These are phyloP conservation scores for Gremmenia infestans DNA, from an alignment of 2,329 filamentous ascomycete species.

Conservation along the genomic window DNA sequence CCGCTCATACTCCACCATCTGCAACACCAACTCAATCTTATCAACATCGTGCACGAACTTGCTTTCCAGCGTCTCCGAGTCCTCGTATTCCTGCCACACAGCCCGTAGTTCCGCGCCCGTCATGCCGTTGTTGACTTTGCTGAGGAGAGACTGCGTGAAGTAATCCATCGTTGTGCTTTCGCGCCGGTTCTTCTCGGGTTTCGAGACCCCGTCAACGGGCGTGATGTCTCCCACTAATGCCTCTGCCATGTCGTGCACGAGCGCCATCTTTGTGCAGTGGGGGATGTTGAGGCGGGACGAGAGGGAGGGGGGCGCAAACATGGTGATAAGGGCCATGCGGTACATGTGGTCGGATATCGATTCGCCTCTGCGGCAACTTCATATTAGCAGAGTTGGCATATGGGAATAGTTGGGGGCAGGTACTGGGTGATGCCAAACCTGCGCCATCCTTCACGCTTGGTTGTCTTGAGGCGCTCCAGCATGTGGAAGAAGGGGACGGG, in stretches of 20 bases:
- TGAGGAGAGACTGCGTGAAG: constrained; percentile 65
- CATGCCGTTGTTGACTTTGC: constrained; percentile 65
- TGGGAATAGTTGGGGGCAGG: constrained; percentile 1
- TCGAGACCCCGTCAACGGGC: constrained; percentile 78
- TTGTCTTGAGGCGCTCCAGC: constrained; percentile 90
- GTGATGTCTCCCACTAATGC: constrained; percentile 94
- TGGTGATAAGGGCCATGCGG: constrained; percentile 94
- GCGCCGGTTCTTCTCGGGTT: constrained; percentile 82
- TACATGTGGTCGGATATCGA: constrained; percentile 99
- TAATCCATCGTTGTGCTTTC: constrained; percentile 92
- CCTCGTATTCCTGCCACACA: constrained; percentile 95
- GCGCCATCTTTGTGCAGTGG: constrained; percentile 89
- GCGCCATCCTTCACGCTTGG: constrained; percentile 92
- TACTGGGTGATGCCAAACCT: constrained; percentile 71
- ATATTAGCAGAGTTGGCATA: not conserved
- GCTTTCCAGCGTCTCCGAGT: constrained; percentile 75
- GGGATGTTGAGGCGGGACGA: constrained; percentile 67
- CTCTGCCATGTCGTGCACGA: constrained; percentile 98
- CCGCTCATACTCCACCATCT: constrained; percentile 96
- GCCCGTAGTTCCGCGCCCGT: constrained; percentile 67
- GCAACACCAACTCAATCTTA: constrained; percentile 89
- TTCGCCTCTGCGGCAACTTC: constrained; percentile 55
- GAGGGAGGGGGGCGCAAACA: constrained; percentile 78
- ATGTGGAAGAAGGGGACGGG: constrained; percentile 93
- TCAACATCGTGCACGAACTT: constrained; percentile 94